phyloP scores from a whole-genome alignment of 805 yeast species.

The Wickerhamomyces silvicola region DNA sequence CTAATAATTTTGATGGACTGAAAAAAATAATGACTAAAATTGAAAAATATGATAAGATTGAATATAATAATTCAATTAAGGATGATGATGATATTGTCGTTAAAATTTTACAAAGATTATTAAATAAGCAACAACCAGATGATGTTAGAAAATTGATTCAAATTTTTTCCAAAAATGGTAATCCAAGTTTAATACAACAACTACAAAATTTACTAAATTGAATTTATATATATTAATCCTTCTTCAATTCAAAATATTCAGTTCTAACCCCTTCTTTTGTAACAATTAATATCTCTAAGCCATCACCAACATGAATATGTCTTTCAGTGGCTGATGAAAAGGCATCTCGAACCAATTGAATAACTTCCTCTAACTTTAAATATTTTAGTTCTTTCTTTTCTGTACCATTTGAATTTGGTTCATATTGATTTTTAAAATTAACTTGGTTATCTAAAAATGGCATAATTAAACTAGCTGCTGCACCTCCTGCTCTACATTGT shows the following conservation, averaged over 20 bases:
- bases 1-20: slow-evolving; percentile 9
- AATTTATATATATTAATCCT: slow-evolving; percentile 67
- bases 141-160: too few relatives aligned
- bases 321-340: slow-evolving; percentile 96
- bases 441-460: slow-evolving; percentile 98
- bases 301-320: slow-evolving; percentile 98
- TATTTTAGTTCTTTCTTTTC: slow-evolving; percentile 55
- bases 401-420: slow-evolving; percentile 68
- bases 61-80: not conserved
- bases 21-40: slow-evolving; percentile 18
- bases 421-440: slow-evolving; percentile 87
- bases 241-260: slow-evolving; percentile 80
- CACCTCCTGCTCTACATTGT: slow-evolving; percentile 97
- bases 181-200: slow-evolving; percentile 8
- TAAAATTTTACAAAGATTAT: too few relatives aligned
- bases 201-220: slow-evolving; percentile 8
- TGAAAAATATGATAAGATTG: slow-evolving; percentile 10
- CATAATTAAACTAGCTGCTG: slow-evolving; percentile 93
- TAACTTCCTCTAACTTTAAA: slow-evolving; percentile 75
- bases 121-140: too few relatives aligned
- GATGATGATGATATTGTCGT: too few relatives aligned
- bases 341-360: slow-evolving; percentile 86
- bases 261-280: slow-evolving; percentile 89
- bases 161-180: slow-evolving; percentile 1
- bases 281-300: slow-evolving; percentile 81